Percentiles rank a stretch among this genome's conserved stretches.
Conservation (phyloP, 495 filamentous ascomycete genomes). For the Hyaloscypha finlandica region DNA sequence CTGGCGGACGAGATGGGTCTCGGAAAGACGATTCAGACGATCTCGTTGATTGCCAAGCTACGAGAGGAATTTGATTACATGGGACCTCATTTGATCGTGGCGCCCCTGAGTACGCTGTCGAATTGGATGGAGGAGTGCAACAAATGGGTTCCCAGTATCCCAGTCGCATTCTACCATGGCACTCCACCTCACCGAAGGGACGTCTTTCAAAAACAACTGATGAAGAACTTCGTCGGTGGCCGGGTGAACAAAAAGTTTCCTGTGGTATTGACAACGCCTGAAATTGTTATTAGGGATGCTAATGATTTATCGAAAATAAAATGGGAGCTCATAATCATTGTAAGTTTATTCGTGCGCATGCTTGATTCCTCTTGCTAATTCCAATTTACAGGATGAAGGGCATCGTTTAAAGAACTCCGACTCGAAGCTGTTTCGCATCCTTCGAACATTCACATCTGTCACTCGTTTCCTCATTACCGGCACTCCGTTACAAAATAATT, state of each 20-base stretch:
- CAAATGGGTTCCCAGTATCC: constrained; percentile 84
- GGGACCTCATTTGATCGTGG: constrained; percentile 88
- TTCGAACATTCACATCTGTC: constrained; percentile 84
- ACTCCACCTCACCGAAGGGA: constrained; percentile 68
- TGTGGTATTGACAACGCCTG: constrained; percentile 89
- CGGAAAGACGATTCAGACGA: constrained; percentile 94
- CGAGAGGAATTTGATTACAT: constrained; percentile 78
- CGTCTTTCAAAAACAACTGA: constrained; percentile 65
- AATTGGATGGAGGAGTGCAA: constrained; percentile 98
- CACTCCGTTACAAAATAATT: constrained; percentile 94
- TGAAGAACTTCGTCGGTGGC: constrained; percentile 55
- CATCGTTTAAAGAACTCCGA: constrained; percentile 98
- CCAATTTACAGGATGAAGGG: constrained; percentile 71
- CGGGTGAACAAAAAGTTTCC: constrained; percentile 68
- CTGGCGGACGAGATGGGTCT: constrained; percentile 97
- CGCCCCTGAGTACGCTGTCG: constrained; percentile 85
- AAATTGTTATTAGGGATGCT: constrained; percentile 91
- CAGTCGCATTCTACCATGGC: constrained; percentile 88
- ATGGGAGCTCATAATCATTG: constrained; percentile 97
- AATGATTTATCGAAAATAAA: constrained; percentile 76
- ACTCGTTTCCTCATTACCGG: constrained; percentile 92
- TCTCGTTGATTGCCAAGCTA: constrained; percentile 85
- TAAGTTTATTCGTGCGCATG: constrained; percentile 41
- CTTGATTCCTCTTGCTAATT: constrained; percentile 3
- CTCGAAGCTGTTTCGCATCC: constrained; percentile 83